Evolutionary conservation across 2,329 filamentous ascomycete species (phyloP), one percentile per base, ranked within the genome.

Genomic region (Rhynchosporium secalis): DNA sequence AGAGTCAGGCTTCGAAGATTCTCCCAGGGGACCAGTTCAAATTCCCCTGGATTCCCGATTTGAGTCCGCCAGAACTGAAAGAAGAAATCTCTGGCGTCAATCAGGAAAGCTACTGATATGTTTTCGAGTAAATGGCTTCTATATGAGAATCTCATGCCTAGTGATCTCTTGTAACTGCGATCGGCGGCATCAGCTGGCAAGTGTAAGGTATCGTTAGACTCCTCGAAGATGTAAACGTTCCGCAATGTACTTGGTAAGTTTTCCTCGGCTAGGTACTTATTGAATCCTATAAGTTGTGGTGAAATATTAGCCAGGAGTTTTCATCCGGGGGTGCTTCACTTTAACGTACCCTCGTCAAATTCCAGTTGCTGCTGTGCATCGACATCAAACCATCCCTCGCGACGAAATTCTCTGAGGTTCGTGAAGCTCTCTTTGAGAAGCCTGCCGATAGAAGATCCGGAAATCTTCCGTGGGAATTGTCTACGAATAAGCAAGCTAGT

Each of bases 401-500:
- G 59, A 60, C 62, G 56, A 49, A 66, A 56, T 59, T 47, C 60
- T 49, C n/a, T n/a, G 46, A 66, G 64, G 47, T 56, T 58, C 52
- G 59, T 63, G 45, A 67, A 65, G 46, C 20, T 58, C 58, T 62
- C 36, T 58, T 38, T 45, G 61, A 67, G 63, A 20, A 65, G 65
- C 58, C 59, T 66, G 52, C 48, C 48, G 29, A 66, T 56, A 26
- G 65, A 61, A 46, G 28, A 41, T 43, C 28, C 64, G 15, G 61
- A 56, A 41, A 66, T 62, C 56, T 65, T 66, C 41, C 66, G 64
- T 63, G 66, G 66, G 60, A 66, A 66, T 45, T 68, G 64, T 60
- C 66, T 51, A 52, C 66, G 65, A 48, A 68, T 66, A 56, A 60
- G 58, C 36, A 68, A 57, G 38, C 38, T 38, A 20, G 60, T 66